These are phyloP conservation scores for Candida piceae DNA, from an alignment of 805 yeast genomes.

Conservation along the genomic window DNA sequence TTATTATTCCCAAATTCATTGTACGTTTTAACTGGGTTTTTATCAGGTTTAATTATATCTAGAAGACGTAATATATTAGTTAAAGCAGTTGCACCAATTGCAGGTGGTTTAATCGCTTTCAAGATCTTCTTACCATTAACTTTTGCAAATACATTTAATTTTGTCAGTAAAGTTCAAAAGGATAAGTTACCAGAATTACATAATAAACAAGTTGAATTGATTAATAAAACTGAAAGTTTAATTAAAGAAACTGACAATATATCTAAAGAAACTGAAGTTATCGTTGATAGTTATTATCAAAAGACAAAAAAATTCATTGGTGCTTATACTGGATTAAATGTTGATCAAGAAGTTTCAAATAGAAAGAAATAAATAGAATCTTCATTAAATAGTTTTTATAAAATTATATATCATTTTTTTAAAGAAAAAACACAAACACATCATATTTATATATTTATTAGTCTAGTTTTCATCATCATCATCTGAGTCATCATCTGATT, in stretches of 20 bases:
- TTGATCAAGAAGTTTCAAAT: constrained; percentile 58
- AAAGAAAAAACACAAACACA: too few relatives aligned
- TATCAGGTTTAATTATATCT: constrained; percentile 69
- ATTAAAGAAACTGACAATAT: constrained; percentile 38
- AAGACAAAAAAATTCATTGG: constrained; percentile 41
- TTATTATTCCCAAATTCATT: constrained; percentile 66
- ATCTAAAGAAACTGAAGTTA: constrained; percentile 36
- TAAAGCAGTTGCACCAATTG: constrained; percentile 51
- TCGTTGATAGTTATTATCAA: constrained; percentile 27
- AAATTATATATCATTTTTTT: too few relatives aligned
- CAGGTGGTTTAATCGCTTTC: constrained; percentile 61
- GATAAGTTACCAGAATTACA: constrained; percentile 60
- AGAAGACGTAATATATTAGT: constrained; percentile 59
- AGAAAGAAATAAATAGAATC: constrained; percentile 30
- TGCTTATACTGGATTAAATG: constrained; percentile 60
- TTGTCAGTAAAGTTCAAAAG: constrained; percentile 58
- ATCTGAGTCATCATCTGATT: constrained; percentile 19
- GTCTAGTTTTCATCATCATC: constrained; percentile 15
- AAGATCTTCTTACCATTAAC: constrained; percentile 70
- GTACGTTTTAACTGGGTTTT: constrained; percentile 61
- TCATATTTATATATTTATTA: too few relatives aligned
- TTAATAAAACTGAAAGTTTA: constrained; percentile 40
- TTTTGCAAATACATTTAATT: constrained; percentile 51
- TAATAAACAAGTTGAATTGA: constrained; percentile 49
- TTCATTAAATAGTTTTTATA: too few relatives aligned